phyloP scores from a whole-genome alignment of 495 filamentous ascomycete genomes.

The Aspergillus baeticus region DNA sequence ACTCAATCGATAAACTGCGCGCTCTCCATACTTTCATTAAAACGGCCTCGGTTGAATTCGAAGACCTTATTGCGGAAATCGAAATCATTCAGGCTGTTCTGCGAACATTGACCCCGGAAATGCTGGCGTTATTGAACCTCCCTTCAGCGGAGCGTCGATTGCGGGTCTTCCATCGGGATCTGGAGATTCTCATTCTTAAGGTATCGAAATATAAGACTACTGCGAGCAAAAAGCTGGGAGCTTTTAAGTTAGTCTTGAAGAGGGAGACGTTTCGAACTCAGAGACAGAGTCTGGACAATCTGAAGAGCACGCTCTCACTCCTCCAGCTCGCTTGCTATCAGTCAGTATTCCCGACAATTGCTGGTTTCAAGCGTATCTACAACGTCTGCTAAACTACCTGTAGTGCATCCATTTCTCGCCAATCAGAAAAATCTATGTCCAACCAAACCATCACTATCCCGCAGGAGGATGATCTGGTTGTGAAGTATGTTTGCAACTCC shows the following conservation, averaged over 20 bases:
- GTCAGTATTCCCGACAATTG: too few relatives aligned
- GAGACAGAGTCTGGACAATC: neutral
- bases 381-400: too few relatives aligned
- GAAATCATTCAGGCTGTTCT: neutral
- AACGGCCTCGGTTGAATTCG: neutral
- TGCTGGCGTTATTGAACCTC: neutral
- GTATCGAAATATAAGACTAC: neutral
- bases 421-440: too few relatives aligned
- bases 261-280: neutral
- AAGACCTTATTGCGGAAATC: neutral
- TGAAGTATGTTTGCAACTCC: neutral
- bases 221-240: neutral
- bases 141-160: neutral
- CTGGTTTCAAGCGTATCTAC: too few relatives aligned
- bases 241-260: neutral
- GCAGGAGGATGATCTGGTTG: neutral
- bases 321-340: neutral
- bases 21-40: neutral
- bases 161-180: neutral
- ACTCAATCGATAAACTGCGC: too few relatives aligned
- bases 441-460: too few relatives aligned
- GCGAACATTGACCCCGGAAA: neutral
- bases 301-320: neutral
- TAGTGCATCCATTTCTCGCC: too few relatives aligned
- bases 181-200: neutral